A percentile compares a stretch with the other conserved stretches of the same genome.
These are phyloP conservation scores for Paracamarosporium sp. DNA, from an alignment of 2,329 filamentous ascomycete genomes.

Conservation along the genomic window DNA sequence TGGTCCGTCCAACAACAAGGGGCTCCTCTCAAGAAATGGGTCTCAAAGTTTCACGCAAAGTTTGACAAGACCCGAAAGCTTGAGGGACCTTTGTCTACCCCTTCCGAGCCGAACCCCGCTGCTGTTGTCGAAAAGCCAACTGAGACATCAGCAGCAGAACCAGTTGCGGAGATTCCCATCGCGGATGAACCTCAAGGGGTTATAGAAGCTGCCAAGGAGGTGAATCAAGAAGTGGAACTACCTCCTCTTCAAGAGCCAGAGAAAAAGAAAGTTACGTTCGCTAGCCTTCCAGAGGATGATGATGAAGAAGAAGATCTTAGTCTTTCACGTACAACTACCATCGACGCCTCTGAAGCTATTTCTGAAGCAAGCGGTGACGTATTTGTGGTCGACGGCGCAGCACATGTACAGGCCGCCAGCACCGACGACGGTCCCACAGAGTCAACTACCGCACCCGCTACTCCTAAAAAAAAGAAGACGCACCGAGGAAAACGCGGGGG, in stretches of 20 bases:
- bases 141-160: constrained; percentile 8
- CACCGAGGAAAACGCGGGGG: constrained; percentile 58
- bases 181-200: background rate
- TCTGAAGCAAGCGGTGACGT: constrained; percentile 18
- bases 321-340: constrained; percentile 43
- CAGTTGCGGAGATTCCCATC: background rate
- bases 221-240: constrained; percentile 8
- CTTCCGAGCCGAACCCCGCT: constrained; percentile 10
- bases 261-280: constrained; percentile 43
- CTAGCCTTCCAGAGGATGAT: constrained; percentile 37
- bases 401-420: constrained; percentile 12
- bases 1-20: constrained; percentile 18
- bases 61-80: constrained; percentile 16
- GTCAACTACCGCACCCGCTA: constrained; percentile 25
- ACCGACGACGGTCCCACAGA: constrained; percentile 30
- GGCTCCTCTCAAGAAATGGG: constrained; percentile 22
- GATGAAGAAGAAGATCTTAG: constrained; percentile 40
- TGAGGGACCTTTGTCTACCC: constrained; percentile 15
- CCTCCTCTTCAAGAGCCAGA: constrained; percentile 25
- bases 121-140: constrained; percentile 8
- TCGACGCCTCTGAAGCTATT: constrained; percentile 27
- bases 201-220: constrained; percentile 5
- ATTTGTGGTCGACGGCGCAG: constrained; percentile 10
- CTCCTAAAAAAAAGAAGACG: constrained; percentile 57
- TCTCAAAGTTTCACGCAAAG: constrained; percentile 19